Conservation (phyloP, 2,329 filamentous ascomycete species). For the Lithohypha guttulata region DNA sequence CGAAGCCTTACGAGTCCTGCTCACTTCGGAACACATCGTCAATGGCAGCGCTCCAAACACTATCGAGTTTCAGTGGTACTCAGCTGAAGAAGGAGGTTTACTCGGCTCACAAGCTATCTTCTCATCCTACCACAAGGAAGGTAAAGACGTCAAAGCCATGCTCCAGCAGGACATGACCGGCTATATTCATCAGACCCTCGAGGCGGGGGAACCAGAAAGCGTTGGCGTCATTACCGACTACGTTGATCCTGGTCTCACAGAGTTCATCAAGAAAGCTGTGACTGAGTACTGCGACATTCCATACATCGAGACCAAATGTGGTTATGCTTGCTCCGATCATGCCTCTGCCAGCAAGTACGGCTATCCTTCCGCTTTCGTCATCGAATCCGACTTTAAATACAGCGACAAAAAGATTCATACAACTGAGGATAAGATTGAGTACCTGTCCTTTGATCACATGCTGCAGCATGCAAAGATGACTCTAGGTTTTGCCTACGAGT, state of each 20-base stretch:
- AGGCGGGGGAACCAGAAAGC: conserved; percentile 70
- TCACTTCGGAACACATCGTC: conserved; percentile 60
- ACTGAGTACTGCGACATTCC: conserved; percentile 81
- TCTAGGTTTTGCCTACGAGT: conserved; percentile 70
- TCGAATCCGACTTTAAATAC: conserved; percentile 50
- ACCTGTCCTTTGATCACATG: conserved; percentile 79
- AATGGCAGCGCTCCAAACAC: conserved; percentile 69
- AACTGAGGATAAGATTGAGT: conserved; percentile 59
- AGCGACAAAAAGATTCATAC: conserved; percentile 63
- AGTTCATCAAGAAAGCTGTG: conserved; percentile 83
- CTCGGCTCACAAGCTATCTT: conserved; percentile 87
- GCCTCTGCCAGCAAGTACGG: conserved; percentile 56
- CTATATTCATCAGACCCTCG: conserved; percentile 69
- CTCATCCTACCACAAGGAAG: conserved; percentile 60
- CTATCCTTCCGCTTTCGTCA: conserved; percentile 55
- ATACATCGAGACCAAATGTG: conserved; percentile 77
- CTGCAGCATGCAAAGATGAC: conserved; percentile 80
- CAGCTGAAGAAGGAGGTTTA: conserved; percentile 77
- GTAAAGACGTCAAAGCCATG: conserved; percentile 82
- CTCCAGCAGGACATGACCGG: conserved; percentile 98
- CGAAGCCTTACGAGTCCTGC: conserved; percentile 73
- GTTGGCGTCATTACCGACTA: conserved; percentile 90
- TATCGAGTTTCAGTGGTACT: conserved; percentile 95
- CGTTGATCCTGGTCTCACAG: conserved; percentile 70
- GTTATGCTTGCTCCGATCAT: conserved; percentile 69